phyloP scores from a whole-genome alignment of 768 basidiomycete genomes.

The Leccinum boreale region DNA sequence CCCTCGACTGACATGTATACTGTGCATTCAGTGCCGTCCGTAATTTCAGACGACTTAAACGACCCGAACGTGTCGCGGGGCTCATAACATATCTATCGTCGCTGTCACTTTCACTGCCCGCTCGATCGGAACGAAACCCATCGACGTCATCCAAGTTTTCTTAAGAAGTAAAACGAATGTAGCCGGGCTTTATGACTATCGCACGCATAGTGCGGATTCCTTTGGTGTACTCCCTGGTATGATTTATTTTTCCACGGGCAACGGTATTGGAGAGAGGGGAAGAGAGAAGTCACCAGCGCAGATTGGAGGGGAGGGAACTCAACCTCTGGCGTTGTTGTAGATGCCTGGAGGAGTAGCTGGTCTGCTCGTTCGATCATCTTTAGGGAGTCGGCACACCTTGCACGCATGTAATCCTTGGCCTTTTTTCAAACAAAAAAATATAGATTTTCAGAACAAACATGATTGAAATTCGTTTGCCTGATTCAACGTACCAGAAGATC shows the following conservation, averaged over 20 bases:
- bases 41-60: neutral
- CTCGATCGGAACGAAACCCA: constrained; percentile 1
- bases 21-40: neutral
- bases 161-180: neutral
- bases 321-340: neutral
- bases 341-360: neutral
- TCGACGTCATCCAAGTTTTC: constrained; percentile 15
- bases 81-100: neutral
- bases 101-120: constrained; percentile 14
- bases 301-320: neutral
- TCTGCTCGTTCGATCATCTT: neutral
- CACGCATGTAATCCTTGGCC: neutral
- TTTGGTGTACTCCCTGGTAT: constrained; percentile 20
- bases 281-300: neutral
- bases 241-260: constrained; percentile 8
- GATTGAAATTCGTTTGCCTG: neutral
- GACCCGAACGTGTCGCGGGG: neutral
- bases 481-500: neutral
- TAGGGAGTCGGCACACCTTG: neutral
- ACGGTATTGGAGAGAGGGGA: constrained; percentile 9
- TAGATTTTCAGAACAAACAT: neutral
- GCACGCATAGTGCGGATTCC: constrained; percentile 24
- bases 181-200: constrained; percentile 29
- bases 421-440: neutral
- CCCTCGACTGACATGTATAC: neutral